phyloP scores from a whole-genome alignment of 371 early-diverging fungal genomes.

The Massospora cicadina region DNA sequence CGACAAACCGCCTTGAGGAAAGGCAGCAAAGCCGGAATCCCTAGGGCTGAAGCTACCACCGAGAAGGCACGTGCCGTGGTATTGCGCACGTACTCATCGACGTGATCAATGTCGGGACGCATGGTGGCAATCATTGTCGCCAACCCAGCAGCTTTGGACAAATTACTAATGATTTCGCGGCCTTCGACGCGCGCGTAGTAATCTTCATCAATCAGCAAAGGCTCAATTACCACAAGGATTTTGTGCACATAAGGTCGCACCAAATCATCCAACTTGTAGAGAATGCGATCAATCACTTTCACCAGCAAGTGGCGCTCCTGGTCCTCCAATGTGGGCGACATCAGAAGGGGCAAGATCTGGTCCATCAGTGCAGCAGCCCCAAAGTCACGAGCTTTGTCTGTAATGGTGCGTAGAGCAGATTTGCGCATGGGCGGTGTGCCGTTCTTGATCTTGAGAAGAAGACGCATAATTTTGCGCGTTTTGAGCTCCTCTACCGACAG shows the following conservation, averaged over 20 bases:
- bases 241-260: slow-evolving; percentile 95
- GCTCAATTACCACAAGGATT: slow-evolving; percentile 94
- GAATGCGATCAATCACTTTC: slow-evolving; percentile 90
- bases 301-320: slow-evolving; percentile 94
- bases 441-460: slow-evolving; percentile 92
- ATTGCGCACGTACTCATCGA: slow-evolving; percentile 94
- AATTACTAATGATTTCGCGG: slow-evolving; percentile 91
- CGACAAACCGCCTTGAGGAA: slow-evolving; percentile 92
- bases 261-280: slow-evolving; percentile 88
- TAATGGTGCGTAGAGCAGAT: slow-evolving; percentile 78
- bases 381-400: slow-evolving; percentile 88
- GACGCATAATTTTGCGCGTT: slow-evolving; percentile 88
- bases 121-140: slow-evolving; percentile 96
- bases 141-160: slow-evolving; percentile 93
- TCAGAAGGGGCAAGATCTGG: slow-evolving; percentile 86
- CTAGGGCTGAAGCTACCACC: slow-evolving; percentile 92
- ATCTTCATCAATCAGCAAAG: slow-evolving; percentile 91
- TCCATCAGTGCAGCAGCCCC: slow-evolving; percentile 93
- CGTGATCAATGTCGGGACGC: slow-evolving; percentile 95
- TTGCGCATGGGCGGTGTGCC: slow-evolving; percentile 92
- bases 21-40: slow-evolving; percentile 84
- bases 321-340: slow-evolving; percentile 92
- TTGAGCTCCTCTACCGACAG: slow-evolving; percentile 76
- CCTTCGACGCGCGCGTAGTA: slow-evolving; percentile 95
- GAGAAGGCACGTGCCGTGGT: slow-evolving; percentile 95